Evolutionary conservation across 306 rosid genomes (phyloP), one percentile per base, ranked within the genome.

Genomic region (Sicyos edulis): DNA sequence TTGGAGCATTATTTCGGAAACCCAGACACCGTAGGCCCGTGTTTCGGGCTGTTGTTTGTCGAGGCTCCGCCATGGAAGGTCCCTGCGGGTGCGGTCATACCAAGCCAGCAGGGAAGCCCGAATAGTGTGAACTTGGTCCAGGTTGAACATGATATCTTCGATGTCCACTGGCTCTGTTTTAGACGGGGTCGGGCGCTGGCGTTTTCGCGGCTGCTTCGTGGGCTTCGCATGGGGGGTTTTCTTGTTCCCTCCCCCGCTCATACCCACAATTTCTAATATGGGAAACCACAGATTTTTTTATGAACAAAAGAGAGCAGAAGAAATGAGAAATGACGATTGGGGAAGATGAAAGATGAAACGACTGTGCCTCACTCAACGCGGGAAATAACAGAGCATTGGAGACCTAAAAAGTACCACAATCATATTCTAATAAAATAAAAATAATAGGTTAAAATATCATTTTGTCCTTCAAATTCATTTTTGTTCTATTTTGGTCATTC

Each of bases 1-100:
- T 77, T 92, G 98, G 14, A 90, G 85, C 98, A 92, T 92, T 45
- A 92, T 74, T 76, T 92, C 93, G 2, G 96, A 92, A 26, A 92
- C 96, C 98, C 98, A 92, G 51, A 92, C 93, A 8, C 85, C 88
- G 79, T 92, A 90, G 34, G 87, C 96, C 68, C 92, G 77, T 34
- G 24, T 83, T 79, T 85, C 80, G 5, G 77, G 76, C 20, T 81
- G 75, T 54, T 19, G 54, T 75, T 78, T 47, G 53, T 73, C 72
- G 71, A 75, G 17, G 6, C 75, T 81, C 74, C 91, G 83, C 98
- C 98, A 92, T 7, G 98, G 98, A 3, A 92, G 96, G 54, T 89
- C 92, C 80, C 96, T 81, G 6, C 75, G 84, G 73, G 87, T 86
- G 40, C 57, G 80, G 75, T 82, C 87, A 77, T 92, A 92, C 98